Base-by-base conservation (phyloP, 345 rosid genomes). In the Xanthoceras sorbifolium region DNA sequence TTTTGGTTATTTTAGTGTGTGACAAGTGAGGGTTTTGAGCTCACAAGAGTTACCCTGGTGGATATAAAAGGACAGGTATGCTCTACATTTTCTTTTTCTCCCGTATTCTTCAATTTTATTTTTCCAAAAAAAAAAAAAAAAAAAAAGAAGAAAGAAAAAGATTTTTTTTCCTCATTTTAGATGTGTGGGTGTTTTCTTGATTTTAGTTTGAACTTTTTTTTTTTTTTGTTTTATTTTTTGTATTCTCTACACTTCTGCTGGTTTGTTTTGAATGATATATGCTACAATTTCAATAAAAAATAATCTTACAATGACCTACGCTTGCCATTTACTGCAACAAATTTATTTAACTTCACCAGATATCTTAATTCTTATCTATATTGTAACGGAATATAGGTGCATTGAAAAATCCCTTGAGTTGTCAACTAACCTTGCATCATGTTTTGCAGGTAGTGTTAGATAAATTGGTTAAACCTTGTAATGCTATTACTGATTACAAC, bases 381-480 rank as follows among this genome's bases (percentile, higher is more conserved):
- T 48, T 48, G 40, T 32, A 32, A 69, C 23, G 23, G 22, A 22
- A 22, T 22, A 6, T 4, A 23, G 12, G 22, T 57, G 62, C 62
- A 57, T 20, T 57, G 2, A 57, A 7, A 57, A 20, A 5, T 18
- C 62, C 28, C 11, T 1, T 57, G 28, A 22, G 62, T 32, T 64
- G 38, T 74, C 67, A 44, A 31, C 71, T 78, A 26, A 60, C 57
- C 50, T 28, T 46, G 42, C 64, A 48, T 32, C 73, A 62, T 40
- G 17, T 64, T 57, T 66, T 72, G 75, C 94, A 96, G 99, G 98
- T 92, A 69, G 74, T 96, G 70, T 74, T 93, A 64, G 99, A 93
- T 82, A 88, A 92, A 89, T 82, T 96, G 87, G 99, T 96, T 69
- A 93, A 89, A 81, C 99, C 98, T 36, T 67, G 84, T 75, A 96